These are phyloP conservation scores for Gamsiella multidivaricata DNA, from an alignment of 192 early-diverging fungal genomes.

Conservation along the genomic window DNA sequence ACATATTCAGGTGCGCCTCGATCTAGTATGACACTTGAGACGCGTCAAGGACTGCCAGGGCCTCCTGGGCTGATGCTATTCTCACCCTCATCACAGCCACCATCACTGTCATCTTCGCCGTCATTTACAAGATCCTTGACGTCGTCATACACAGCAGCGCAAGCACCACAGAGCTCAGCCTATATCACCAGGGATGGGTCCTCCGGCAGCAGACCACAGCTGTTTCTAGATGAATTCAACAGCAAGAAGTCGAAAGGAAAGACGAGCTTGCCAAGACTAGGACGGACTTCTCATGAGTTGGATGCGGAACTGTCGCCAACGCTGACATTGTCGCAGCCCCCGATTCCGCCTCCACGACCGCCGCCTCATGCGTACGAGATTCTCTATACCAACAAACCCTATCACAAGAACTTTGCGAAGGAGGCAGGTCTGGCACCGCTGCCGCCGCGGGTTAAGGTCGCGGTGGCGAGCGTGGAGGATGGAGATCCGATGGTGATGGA, in stretches of 20 bases:
- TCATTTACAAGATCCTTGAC: neutral
- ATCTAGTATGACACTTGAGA: neutral
- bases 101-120: neutral
- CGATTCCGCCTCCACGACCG: conserved; percentile 34
- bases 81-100: no score
- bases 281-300: neutral
- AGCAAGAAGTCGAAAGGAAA: neutral
- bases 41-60: neutral
- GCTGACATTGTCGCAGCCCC: conserved; percentile 8
- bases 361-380: conserved; percentile 37
- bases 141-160: neutral
- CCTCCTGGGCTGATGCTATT: neutral
- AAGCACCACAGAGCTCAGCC: no score
- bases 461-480: neutral
- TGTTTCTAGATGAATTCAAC: neutral
- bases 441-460: conserved; percentile 23
- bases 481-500: neutral
- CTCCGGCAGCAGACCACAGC: no score
- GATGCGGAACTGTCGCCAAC: neutral
- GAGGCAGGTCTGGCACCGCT: conserved; percentile 33
- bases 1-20: neutral
- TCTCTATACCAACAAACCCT: conserved; percentile 52
- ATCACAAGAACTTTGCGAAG: conserved; percentile 48
- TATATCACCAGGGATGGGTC: no score
- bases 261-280: neutral